Conservation (phyloP, 2,329 filamentous ascomycete species). For the Ascocoryne sarcoides region DNA sequence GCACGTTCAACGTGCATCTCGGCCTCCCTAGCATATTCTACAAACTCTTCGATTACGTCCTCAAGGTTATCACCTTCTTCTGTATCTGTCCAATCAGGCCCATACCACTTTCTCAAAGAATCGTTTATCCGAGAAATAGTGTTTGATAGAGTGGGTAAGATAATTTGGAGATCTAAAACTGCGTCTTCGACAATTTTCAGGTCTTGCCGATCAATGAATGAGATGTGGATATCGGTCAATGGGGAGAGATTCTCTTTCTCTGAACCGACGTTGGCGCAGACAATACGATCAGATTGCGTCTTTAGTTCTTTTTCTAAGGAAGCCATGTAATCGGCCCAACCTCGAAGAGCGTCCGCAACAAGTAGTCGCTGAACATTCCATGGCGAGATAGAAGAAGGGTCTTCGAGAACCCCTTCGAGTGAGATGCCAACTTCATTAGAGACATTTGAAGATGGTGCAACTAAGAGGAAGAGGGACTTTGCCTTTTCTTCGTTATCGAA, state of each 20-base stretch:
- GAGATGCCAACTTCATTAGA: slow-evolving; percentile 1
- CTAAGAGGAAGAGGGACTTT: slow-evolving; percentile 10
- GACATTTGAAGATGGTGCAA: slow-evolving; percentile 9
- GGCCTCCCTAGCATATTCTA: slow-evolving; percentile 11
- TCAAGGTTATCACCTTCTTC: not conserved
- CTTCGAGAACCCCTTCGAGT: not conserved
- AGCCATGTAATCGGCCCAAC: slow-evolving; percentile 17
- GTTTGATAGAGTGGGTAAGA: slow-evolving; percentile 10
- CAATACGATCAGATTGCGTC: slow-evolving; percentile 9
- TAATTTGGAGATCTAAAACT: slow-evolving; percentile 16
- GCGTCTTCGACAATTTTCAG: slow-evolving; percentile 17
- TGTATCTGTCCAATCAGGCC: not conserved
- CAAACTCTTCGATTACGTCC: slow-evolving; percentile 10
- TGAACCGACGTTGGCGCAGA: slow-evolving; percentile 4
- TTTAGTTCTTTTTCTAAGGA: slow-evolving; percentile 10
- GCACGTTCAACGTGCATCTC: slow-evolving; percentile 9
- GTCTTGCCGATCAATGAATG: slow-evolving; percentile 15
- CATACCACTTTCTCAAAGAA: slow-evolving; percentile 1
- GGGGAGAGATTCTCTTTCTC: slow-evolving; percentile 10
- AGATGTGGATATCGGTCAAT: slow-evolving; percentile 13
- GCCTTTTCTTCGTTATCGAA: not conserved
- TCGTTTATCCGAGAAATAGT: slow-evolving; percentile 7
- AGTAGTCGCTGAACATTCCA: slow-evolving; percentile 15
- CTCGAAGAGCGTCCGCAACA: slow-evolving; percentile 12
- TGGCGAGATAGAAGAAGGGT: not conserved